Conservation (phyloP, 2,329 filamentous ascomycete genomes). For the Gnomoniopsis smithogilvyi region DNA sequence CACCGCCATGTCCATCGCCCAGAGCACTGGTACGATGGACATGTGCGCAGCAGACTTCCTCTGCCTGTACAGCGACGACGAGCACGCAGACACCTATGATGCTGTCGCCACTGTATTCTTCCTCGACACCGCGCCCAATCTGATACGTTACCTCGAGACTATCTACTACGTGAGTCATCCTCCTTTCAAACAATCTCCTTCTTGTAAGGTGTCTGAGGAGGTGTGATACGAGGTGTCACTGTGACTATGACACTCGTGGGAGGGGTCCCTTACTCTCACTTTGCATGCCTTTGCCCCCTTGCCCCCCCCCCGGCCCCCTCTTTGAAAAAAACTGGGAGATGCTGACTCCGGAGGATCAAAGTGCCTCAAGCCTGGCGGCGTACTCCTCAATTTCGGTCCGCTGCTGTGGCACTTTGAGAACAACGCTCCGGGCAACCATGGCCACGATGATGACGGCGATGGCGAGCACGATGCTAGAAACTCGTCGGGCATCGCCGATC, state of each 20-base stretch:
- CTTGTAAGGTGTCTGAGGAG: no score
- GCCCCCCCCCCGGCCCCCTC: no score
- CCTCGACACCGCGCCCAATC: constrained; percentile 92
- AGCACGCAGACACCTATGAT: constrained; percentile 64
- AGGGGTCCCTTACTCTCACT: no score
- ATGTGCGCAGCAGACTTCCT: constrained; percentile 95
- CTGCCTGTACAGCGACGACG: constrained; percentile 70
- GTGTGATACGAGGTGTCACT: no score
- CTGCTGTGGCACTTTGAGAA: constrained; percentile 95
- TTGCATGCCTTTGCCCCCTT: no score
- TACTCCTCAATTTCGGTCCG: constrained; percentile 88
- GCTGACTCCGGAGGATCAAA: no score
- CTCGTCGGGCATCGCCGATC: constrained; percentile 74
- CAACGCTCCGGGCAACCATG: constrained; percentile 57
- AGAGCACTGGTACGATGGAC: constrained; percentile 65
- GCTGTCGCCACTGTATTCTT: constrained; percentile 92
- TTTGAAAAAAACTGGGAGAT: no score
- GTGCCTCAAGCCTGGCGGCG: constrained; percentile 72
- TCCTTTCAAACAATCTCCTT: no score
- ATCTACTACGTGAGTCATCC: constrained; percentile 50
- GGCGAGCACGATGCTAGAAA: constrained; percentile 45
- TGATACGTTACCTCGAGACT: constrained; percentile 85
- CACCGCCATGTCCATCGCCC: constrained; percentile 41
- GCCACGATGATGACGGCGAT: constrained; percentile 48
- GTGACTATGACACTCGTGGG: no score